Evolutionary conservation across 208 protist species (phyloP), one percentile per base, ranked within the genome.

Genomic region (Baffinella frigidus): DNA sequence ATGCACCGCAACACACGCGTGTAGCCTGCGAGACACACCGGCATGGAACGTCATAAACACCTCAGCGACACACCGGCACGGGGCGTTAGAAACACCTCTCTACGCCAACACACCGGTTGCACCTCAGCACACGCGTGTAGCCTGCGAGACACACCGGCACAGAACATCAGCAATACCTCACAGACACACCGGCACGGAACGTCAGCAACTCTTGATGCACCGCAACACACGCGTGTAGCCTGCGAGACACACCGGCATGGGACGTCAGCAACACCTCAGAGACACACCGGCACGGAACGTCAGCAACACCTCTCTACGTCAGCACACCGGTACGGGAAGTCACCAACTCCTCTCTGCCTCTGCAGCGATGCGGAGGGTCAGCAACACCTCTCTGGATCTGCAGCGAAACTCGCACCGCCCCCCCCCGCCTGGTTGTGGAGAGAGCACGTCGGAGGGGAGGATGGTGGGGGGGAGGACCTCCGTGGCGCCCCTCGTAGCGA

Each of bases 191-290:
- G n/a, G n/a, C n/a, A n/a, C n/a, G n/a, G n/a, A n/a, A n/a, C n/a
- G n/a, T n/a, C n/a, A n/a, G n/a, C n/a, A n/a, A n/a, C n/a, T 71
- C 35, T 36, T 10, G 5, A 33, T 90, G 83, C 39, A 92, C n/a
- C 89, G 89, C 39, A 92, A 43, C 24, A 92, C 72, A 67, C 89
- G 89, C 24, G 89, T 92, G 89, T 92, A 92, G 45, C 89, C 89
- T 30, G 50, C 83, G 35, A n/a, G 10, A 17, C 11, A 73, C 81
- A 90, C 20, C 83, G 43, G n/a, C 11, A 24, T 11, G 24, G 50
- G 11, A 90, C 11, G 10, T 51, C 83, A 38, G 11, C 50, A 90
- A 90, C 11, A 90, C 50, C 83, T 90, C 56, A 10, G 20, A 20
- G 10, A 87, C 11, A n/a, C n/a, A 36, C 38, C 30, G 10, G 64